Conservation (phyloP, 768 basidiomycete genomes). For the Phanerodontia chrysosporium region DNA sequence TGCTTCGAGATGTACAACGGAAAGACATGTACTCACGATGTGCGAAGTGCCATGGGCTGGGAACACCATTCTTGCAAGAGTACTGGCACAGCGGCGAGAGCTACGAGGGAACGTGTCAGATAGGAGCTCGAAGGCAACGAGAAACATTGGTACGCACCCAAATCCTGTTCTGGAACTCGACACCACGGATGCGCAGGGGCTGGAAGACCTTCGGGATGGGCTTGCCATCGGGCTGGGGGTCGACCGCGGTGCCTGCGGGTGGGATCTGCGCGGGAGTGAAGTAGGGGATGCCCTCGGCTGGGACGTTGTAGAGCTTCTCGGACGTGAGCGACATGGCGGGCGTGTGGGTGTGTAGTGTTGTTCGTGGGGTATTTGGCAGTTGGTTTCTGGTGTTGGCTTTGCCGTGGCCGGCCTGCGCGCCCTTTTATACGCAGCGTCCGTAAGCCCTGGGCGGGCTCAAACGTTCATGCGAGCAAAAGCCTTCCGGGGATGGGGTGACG, state of each 20-base stretch:
- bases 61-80: conserved; percentile 48
- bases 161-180: conserved; percentile 29
- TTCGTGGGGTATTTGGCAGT: background rate
- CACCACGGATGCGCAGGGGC: conserved; percentile 41
- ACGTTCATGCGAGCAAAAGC: too few relatives aligned
- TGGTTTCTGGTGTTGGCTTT: too few relatives aligned
- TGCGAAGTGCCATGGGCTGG: conserved; percentile 54
- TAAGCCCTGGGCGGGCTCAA: too few relatives aligned
- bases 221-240: conserved; percentile 22
- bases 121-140: background rate
- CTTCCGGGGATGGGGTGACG: too few relatives aligned
- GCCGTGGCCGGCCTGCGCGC: too few relatives aligned
- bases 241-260: conserved; percentile 40
- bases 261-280: conserved; percentile 46
- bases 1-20: too few relatives aligned
- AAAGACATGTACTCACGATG: conserved; percentile 29
- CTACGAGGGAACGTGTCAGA: conserved; percentile 17
- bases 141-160: conserved; percentile 15
- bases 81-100: conserved; percentile 60
- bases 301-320: conserved; percentile 7
- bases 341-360: too few relatives aligned
- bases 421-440: too few relatives aligned
- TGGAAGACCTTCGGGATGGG: conserved; percentile 47
- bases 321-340: background rate
- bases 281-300: conserved; percentile 33